Base-by-base conservation (phyloP, 2,329 filamentous ascomycete species). In the Pseudogymnoascus sp. region DNA sequence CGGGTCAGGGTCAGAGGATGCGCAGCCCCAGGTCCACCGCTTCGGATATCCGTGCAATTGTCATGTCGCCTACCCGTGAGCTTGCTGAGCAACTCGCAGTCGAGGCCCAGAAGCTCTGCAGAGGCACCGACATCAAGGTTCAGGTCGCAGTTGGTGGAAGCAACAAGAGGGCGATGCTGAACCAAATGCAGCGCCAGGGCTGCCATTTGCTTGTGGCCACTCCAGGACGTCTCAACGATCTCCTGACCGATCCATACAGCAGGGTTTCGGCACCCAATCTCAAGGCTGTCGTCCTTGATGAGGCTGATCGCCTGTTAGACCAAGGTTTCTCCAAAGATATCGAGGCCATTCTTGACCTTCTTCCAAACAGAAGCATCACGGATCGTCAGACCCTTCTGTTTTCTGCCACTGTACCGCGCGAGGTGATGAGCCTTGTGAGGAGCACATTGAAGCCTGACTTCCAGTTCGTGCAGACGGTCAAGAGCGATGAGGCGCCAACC, bases 231-330 rank as follows among this genome's bases (percentile, higher is more conserved):
- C 79, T 97, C 60, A 83, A 89, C 70, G 95, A 99, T 74, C 82
- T 88, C 66, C 78, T 90, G 34, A 77, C 88, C 31, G 87, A 90
- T 68, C 78, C 84, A 67, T 69, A 68, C 61, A 73, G 71, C 63
- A 81, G 69, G 46, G 66, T 74, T 8, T 37, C 61, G 31, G 73
- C 73, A 18, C 70, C 71, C 12, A 87, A 90, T 74, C 87, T 97
- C 79, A 90, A 90, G 73, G 95, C 95, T 69, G 81, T 99, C 62
- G 92, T 97, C 68, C 87, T 99, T 61, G 95, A 99, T 72, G 95
- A 99, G 81, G 95, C 95, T 69, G 95, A 99, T 77, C 90, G 95
- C 72, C 96, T 99, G 90, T 83, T 99, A 74, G 95, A 99, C 78
- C 92, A 95, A 79, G 95, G 90, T 1, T 93, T 93, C 70, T 80